phyloP scores from a whole-genome alignment of 2,329 filamentous ascomycete genomes.

The Ceratocystis alfenasii region DNA sequence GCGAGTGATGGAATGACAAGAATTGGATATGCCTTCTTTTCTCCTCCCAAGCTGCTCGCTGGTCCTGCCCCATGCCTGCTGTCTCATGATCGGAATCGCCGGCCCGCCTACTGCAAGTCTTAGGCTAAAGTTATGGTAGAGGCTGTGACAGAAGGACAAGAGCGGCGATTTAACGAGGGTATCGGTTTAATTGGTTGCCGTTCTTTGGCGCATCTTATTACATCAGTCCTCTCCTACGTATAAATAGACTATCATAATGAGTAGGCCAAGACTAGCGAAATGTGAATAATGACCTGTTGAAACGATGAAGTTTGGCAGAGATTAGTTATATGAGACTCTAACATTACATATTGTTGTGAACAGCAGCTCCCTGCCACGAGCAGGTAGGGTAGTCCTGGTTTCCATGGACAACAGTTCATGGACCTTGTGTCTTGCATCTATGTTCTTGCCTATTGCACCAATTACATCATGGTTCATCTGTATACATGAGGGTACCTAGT shows the following conservation, averaged over 20 bases:
- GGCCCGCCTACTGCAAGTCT: background rate
- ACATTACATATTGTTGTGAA: background rate
- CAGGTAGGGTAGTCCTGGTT: background rate
- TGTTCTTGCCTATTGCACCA: too few relatives aligned
- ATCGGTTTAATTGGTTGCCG: background rate
- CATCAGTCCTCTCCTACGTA: background rate
- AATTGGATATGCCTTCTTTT: background rate
- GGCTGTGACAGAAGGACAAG: background rate
- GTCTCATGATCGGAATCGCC: conserved; percentile 1
- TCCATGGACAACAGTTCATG: background rate
- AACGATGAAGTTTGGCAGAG: background rate
- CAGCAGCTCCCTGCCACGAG: too few relatives aligned
- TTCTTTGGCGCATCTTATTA: background rate
- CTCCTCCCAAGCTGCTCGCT: background rate
- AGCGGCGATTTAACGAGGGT: too few relatives aligned
- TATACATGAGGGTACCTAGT: background rate
- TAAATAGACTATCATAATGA: background rate
- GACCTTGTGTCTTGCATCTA: too few relatives aligned
- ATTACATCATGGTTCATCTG: too few relatives aligned
- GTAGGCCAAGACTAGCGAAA: background rate
- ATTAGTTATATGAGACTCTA: background rate
- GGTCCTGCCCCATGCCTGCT: background rate
- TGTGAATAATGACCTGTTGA: background rate
- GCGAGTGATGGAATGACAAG: background rate
- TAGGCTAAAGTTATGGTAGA: background rate